phyloP scores from a whole-genome alignment of 179 eudicot genomes.

The Spinacia oleracea region DNA sequence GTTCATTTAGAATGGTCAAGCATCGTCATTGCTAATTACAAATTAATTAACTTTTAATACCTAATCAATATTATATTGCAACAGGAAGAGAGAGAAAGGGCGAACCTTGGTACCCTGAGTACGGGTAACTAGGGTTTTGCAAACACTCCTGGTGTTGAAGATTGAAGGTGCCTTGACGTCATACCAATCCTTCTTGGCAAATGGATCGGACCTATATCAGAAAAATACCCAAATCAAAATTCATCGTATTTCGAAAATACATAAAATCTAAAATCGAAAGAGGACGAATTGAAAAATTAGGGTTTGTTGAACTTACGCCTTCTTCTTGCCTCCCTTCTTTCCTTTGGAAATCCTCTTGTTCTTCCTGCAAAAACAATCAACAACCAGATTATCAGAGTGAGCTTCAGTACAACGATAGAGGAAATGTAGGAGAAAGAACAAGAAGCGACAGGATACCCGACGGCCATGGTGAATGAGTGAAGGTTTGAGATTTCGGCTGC shows the following conservation, averaged over 20 bases:
- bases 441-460: too few relatives aligned
- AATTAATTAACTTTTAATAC: too few relatives aligned
- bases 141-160: slow-evolving; percentile 56
- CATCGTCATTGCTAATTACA: too few relatives aligned
- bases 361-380: slow-evolving; percentile 55
- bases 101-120: slow-evolving; percentile 96
- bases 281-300: not conserved
- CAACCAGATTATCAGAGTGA: not conserved
- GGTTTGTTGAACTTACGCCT: slow-evolving; percentile 48
- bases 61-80: too few relatives aligned
- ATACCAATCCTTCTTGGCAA: slow-evolving; percentile 96
- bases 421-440: slow-evolving; percentile 1
- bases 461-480: not conserved
- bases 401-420: not conserved
- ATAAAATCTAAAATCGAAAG: too few relatives aligned
- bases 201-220: slow-evolving; percentile 62
- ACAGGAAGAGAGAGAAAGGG: too few relatives aligned
- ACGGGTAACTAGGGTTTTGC: slow-evolving; percentile 85
- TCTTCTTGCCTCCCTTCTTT: slow-evolving; percentile 95
- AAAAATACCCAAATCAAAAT: too few relatives aligned
- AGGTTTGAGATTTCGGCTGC: too few relatives aligned
- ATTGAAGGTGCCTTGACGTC: slow-evolving; percentile 82
- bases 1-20: too few relatives aligned
- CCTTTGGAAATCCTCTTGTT: slow-evolving; percentile 95
- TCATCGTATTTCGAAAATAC: not conserved